These are phyloP conservation scores for Leccinum variicolor DNA, from an alignment of 768 basidiomycete genomes.

Conservation along the genomic window DNA sequence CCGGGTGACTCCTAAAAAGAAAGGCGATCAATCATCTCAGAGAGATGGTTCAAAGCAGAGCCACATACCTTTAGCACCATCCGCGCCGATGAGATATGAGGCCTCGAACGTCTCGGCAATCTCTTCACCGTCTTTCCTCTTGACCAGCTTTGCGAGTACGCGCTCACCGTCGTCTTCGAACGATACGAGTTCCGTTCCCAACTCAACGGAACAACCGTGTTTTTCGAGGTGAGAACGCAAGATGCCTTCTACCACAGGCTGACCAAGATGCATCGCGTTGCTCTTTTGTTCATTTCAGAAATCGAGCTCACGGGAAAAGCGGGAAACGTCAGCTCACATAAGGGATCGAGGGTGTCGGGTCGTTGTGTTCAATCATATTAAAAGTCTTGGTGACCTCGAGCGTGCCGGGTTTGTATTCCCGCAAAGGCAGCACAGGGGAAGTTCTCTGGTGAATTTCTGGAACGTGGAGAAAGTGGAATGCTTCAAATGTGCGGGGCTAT, in stretches of 20 bases:
- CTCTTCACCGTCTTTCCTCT: conserved; percentile 22
- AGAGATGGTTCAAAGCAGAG: neutral
- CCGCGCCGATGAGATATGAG: conserved; percentile 40
- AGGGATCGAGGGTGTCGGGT: conserved; percentile 26
- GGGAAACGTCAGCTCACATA: conserved; percentile 15
- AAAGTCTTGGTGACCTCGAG: conserved; percentile 15
- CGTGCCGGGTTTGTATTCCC: conserved; percentile 32
- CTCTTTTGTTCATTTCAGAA: conserved; percentile 2
- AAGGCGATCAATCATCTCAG: neutral
- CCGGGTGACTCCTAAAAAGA: conserved; percentile 32
- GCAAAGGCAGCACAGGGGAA: conserved; percentile 26
- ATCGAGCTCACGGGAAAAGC: neutral
- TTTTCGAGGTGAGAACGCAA: conserved; percentile 18
- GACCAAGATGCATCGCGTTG: conserved; percentile 18
- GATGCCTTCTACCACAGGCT: conserved; percentile 29
- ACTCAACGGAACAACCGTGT: conserved; percentile 34
- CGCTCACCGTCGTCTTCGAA: conserved; percentile 37
- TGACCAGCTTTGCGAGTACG: conserved; percentile 36
- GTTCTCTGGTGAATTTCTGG: conserved; percentile 36
- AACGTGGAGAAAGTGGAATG: conserved; percentile 38
- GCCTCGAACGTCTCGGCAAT: conserved; percentile 24
- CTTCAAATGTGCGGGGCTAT: conserved; percentile 39
- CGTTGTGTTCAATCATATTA: neutral
- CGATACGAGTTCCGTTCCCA: conserved; percentile 43
- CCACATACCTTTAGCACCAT: conserved; percentile 35